phyloP scores from a whole-genome alignment of 805 yeast species.

The Cephaloascus fragrans region DNA sequence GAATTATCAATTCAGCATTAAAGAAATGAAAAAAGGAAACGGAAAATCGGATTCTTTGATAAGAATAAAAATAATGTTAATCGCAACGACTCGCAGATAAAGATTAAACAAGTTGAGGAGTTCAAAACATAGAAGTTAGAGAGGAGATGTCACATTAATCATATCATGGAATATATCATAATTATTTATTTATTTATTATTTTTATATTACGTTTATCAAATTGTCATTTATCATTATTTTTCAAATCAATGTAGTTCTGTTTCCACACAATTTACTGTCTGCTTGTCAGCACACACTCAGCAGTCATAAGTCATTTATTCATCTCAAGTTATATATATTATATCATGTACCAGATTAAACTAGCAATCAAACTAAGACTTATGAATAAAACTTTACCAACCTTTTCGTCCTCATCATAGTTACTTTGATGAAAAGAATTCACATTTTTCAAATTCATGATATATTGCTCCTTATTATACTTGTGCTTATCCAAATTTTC shows the following conservation, averaged over 20 bases:
- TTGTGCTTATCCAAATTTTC: neutral
- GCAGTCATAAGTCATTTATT: neutral
- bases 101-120: too few relatives aligned
- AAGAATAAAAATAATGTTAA: too few relatives aligned
- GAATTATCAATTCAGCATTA: too few relatives aligned
- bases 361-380: neutral
- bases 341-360: neutral
- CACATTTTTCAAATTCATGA: neutral
- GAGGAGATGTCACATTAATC: neutral
- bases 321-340: too few relatives aligned
- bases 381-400: neutral
- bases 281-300: neutral
- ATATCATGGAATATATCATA: neutral
- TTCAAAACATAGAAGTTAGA: too few relatives aligned
- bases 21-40: too few relatives aligned
- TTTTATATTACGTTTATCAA: too few relatives aligned
- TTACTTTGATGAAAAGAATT: neutral
- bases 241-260: neutral
- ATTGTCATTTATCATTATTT: neutral
- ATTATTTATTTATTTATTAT: too few relatives aligned
- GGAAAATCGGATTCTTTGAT: too few relatives aligned
- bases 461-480: neutral
- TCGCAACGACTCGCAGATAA: too few relatives aligned
- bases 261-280: too few relatives aligned
- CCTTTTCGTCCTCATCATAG: neutral